Evolutionary conservation across 257 asterid species (phyloP).

Genomic region (Gardenia jasminoides): DNA sequence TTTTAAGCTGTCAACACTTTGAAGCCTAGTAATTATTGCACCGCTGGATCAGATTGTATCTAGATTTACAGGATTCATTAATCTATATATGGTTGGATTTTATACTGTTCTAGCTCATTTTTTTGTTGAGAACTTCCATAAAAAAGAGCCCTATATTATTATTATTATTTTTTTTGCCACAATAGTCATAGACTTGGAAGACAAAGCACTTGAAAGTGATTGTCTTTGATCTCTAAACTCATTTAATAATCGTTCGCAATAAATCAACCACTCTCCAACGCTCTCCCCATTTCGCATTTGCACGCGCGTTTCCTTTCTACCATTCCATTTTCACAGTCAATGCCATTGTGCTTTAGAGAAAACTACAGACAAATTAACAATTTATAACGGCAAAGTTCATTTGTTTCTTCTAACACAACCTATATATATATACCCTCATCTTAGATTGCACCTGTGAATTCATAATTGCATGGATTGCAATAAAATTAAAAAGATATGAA

Average conservation of each 20-base stretch:
- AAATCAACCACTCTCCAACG: slow-evolving; percentile 35
- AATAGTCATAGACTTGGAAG: slow-evolving; percentile 27
- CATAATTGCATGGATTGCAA: background rate
- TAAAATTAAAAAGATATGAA: background rate
- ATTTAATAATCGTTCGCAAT: slow-evolving; percentile 22
- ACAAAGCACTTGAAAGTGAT: slow-evolving; percentile 44
- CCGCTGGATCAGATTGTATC: slow-evolving; percentile 84
- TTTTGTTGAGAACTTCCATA: slow-evolving; percentile 44
- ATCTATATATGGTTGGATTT: slow-evolving; percentile 44
- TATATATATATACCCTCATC: background rate
- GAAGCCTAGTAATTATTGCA: slow-evolving; percentile 59
- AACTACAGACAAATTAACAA: background rate
- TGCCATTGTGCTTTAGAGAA: background rate
- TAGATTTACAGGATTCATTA: slow-evolving; percentile 62
- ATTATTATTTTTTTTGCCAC: slow-evolving; percentile 23
- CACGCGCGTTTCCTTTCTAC: slow-evolving; percentile 29
- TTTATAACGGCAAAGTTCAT: background rate
- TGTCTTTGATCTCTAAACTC: slow-evolving; percentile 42
- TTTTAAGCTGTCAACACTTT: slow-evolving; percentile 52
- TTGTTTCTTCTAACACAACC: background rate
- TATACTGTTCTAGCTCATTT: slow-evolving; percentile 15
- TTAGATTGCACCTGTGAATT: background rate
- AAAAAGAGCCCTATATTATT: slow-evolving; percentile 6
- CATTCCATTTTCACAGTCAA: background rate
- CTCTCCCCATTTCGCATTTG: slow-evolving; percentile 19